Evolutionary conservation across 768 basidiomycete species (phyloP), one percentile per base, ranked within the genome.

Genomic region (Stropharia rugosoannulata): DNA sequence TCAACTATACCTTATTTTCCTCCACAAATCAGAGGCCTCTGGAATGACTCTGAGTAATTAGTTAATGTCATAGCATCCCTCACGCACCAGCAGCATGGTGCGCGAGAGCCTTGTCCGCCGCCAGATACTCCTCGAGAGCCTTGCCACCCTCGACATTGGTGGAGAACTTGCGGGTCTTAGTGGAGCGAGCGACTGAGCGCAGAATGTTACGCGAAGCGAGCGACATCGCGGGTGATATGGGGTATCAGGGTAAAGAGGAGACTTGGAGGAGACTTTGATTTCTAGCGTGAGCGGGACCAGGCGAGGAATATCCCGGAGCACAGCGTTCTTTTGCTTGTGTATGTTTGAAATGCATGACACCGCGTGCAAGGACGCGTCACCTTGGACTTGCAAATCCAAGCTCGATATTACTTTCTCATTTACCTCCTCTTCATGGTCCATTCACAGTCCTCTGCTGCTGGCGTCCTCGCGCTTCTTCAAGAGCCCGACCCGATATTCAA

Each of bases 401-500:
- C 56, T 62, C 55, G 41, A 56, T 59, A 60, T 45, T 60, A 55
- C 64, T 63, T 64, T 62, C 62, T 62, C 44, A 52, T 64, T 59
- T 64, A 18, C 49, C 46, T 42, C 59, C 46, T 58, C 49, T 57
- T 61, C 64, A 60, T 90, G 88, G 86, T 87, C 67, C 86, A 82
- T 64, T 76, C 82, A 47, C 88, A 90, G 65, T 90, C 92, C 36
- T 93, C 86, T 55, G 86, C 89, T 65, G 93, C 89, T 56, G 95
- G 95, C 61, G 89, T 94, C 27, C 86, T 99, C 62, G 93, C 94
- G 25, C 80, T 99, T 35, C 85, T 99, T 13, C 84, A 87, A 39
- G 97, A 99, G 72, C 90, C 89, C 51, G 91, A 95, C 61, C 79
- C 85, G 25, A 75, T 89, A 40, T 88, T 98, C 69, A 93, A 95